Evolutionary conservation across 108 stramenopile species (phyloP).

Genomic region (Conticribra weissflogii): DNA sequence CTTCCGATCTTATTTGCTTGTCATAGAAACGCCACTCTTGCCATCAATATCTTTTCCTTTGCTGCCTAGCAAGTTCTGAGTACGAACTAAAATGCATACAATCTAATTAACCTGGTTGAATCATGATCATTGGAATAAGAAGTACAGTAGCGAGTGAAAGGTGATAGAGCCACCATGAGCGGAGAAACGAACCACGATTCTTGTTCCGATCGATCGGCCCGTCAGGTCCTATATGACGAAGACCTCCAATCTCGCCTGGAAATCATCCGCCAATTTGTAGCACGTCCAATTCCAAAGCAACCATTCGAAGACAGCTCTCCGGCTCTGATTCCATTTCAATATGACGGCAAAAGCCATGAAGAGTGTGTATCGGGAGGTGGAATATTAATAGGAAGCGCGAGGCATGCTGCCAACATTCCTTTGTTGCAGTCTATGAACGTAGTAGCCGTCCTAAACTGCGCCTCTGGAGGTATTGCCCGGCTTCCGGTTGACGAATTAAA

Average conservation of each 20-base stretch:
- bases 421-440: conserved; percentile 58
- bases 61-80: too few relatives aligned
- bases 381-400: conserved; percentile 66
- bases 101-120: too few relatives aligned
- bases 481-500: conserved; percentile 71
- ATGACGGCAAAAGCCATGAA: conserved; percentile 4
- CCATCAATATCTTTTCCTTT: too few relatives aligned
- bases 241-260: conserved; percentile 51
- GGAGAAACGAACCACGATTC: background rate
- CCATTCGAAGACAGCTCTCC: conserved; percentile 42
- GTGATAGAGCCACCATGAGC: conserved; percentile 2
- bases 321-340: conserved; percentile 37
- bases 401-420: conserved; percentile 66
- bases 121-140: too few relatives aligned
- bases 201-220: background rate
- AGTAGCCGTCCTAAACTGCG: conserved; percentile 78
- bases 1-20: too few relatives aligned
- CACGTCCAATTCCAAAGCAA: conserved; percentile 55
- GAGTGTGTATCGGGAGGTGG: conserved; percentile 32
- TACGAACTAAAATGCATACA: too few relatives aligned
- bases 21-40: too few relatives aligned
- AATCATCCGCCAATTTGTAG: conserved; percentile 55
- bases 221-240: conserved; percentile 19
- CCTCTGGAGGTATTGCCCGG: conserved; percentile 70
- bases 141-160: too few relatives aligned